Conservation (phyloP, 116 monocot species). For the Posidonia oceanica region DNA sequence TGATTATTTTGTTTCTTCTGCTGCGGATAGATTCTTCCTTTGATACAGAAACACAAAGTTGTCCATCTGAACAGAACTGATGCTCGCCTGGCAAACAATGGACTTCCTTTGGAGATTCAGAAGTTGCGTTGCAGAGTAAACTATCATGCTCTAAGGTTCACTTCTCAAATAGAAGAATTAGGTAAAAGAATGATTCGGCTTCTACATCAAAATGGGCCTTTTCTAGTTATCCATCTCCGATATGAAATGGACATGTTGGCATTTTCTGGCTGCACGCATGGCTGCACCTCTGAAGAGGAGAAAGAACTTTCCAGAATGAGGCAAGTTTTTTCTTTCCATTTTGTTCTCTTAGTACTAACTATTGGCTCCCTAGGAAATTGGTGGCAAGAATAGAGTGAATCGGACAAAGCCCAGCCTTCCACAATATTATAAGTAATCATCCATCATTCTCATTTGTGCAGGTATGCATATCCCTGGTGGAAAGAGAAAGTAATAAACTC, state of each 20-base stretch:
- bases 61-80: conserved; percentile 84
- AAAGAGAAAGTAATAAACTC: conserved; percentile 88
- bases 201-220: conserved; percentile 40
- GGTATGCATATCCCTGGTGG: conserved; percentile 99
- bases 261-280: conserved; percentile 61
- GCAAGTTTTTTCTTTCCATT: conserved; percentile 9
- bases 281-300: conserved; percentile 39
- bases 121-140: conserved; percentile 75
- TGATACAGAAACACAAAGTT: conserved; percentile 76
- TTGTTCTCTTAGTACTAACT: too few relatives aligned
- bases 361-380: too few relatives aligned
- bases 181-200: conserved; percentile 38
- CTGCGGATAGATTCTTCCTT: conserved; percentile 60
- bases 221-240: conserved; percentile 56
- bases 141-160: conserved; percentile 63
- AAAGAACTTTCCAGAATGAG: conserved; percentile 60
- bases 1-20: not conserved
- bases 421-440: not conserved
- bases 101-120: conserved; percentile 73
- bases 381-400: not conserved
- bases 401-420: not conserved
- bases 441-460: conserved; percentile 7
- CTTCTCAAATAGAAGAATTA: conserved; percentile 73
- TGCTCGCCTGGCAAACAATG: conserved; percentile 83
- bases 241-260: conserved; percentile 83